Evolutionary conservation across 345 rosid species (phyloP), one percentile per base, ranked within the genome.

Genomic region (Gossypioides kirkii): DNA sequence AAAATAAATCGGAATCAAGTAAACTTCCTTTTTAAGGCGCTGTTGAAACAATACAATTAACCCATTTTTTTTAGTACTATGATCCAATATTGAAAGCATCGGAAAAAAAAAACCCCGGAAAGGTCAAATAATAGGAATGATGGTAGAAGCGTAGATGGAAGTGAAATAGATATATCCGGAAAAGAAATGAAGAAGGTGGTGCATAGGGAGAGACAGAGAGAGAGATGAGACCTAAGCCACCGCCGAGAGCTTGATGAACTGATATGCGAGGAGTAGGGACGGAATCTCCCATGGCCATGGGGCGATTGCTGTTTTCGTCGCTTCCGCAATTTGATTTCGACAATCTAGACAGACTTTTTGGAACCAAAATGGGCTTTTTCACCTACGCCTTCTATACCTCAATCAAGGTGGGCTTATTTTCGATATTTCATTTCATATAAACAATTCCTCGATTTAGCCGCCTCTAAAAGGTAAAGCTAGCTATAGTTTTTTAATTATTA

Each of bases 231-330:
- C 98, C 97, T 71, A 84, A 72, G 76, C 91, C 96, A 23, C 88
- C 96, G 53, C 98, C 96, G 17, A 96, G 95, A 69, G 84, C 82
- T 72, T 82, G 87, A 67, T 93, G 92, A 73, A 91, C 91, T 79
- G 90, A 87, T 32, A 79, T 28, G 73, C 86, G 84, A 74, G 64
- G 78, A 56, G 80, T 75, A 55, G 89, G 82, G 71, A 76, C 16
- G 47, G 87, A 79, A 23, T 86, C 88, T 81, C 79, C 88, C 96
- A 90, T 90, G 82, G 69, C 80, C 62, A 46, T 9, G 26, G 58
- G 59, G 6, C 61, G 70, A 72, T 74, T 56, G 60, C 69, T 61
- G 73, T 55, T 53, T 78, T 79, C 55, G 4, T 69, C 8, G 8
- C 45, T 28, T 41, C 56, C 9, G 59, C 28, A 71, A 74, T 14